Evolutionary conservation across 164 flowering plant species (phyloP).

Genomic region (Tetracentron sinense): DNA sequence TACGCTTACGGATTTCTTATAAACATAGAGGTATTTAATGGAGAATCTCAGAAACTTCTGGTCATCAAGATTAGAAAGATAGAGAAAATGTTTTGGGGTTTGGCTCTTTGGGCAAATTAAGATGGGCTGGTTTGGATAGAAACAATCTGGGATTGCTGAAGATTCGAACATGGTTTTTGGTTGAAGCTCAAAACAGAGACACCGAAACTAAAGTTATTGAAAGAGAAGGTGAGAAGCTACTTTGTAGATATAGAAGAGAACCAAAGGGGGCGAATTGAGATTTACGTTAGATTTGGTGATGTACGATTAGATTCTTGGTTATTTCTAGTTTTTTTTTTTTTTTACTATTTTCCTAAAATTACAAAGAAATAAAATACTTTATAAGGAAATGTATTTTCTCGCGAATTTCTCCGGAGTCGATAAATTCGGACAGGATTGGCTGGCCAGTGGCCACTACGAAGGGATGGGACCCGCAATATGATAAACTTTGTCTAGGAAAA

Average conservation of each 20-base stretch:
- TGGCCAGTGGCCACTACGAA: too few species aligned
- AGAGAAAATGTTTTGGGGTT: slow-evolving; percentile 64
- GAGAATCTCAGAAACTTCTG: slow-evolving; percentile 83
- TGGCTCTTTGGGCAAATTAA: slow-evolving; percentile 48
- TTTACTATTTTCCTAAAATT: too few species aligned
- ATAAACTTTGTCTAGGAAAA: too few species aligned
- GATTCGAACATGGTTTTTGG: slow-evolving; percentile 34
- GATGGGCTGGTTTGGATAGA: slow-evolving; percentile 35
- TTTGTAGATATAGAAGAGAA: slow-evolving; percentile 14
- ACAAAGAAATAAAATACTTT: too few species aligned
- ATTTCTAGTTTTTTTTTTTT: too few species aligned
- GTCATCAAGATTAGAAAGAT: slow-evolving; percentile 83
- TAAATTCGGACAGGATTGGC: too few species aligned
- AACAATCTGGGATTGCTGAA: slow-evolving; percentile 66
- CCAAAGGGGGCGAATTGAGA: slow-evolving; percentile 23
- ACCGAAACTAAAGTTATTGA: slow-evolving; percentile 7
- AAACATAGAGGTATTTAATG: slow-evolving; percentile 72
- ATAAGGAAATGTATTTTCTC: too few species aligned
- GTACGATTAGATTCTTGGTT: slow-evolving; percentile 39
- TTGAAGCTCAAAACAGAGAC: slow-evolving; percentile 8
- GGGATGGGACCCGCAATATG: too few species aligned
- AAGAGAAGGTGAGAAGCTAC: slow-evolving; percentile 12
- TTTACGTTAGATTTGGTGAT: slow-evolving; percentile 31
- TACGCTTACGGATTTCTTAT: slow-evolving; percentile 28
- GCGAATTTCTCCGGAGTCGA: too few species aligned